Evolutionary conservation across 2,329 filamentous ascomycete species (phyloP), one percentile per base, ranked within the genome.

Genomic region (Apiospora saccharicola): DNA sequence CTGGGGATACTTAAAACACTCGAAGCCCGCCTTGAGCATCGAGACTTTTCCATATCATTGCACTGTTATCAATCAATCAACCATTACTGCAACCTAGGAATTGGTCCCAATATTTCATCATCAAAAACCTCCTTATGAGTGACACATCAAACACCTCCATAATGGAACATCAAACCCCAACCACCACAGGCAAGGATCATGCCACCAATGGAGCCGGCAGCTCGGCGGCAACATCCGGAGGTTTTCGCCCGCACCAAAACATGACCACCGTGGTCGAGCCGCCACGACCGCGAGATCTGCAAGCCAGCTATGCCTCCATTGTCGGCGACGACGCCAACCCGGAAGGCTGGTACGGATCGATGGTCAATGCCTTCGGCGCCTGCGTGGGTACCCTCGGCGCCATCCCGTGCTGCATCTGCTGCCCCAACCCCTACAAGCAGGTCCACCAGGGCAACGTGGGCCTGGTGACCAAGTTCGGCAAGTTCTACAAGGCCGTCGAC

Each of bases 381-480:
- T 86, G 89, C 77, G 87, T 98, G 71, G 96, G 96, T 77, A 93
- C 90, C 67, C 79, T 93, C 30, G 96, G 96, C 69, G 95, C 96
- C 24, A 88, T 98, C 76, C 96, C 96, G 5, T 97, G 95, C 90
- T 97, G 95, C 82, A 85, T 98, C 81, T 87, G 92, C 84, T 98
- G 93, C 86, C 96, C 96, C 69, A 99, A 99, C 85, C 96, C 96
- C 3, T 98, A 95, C 89, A 97, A 97, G 86, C 92, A 91, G 68
- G 96, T 99, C 73, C 86, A 89, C 71, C 96, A 98, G 85, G 96
- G 96, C 78, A 95, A 98, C 77, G 96, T 99, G 68, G 96, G 96
- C 74, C 89, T 99, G 64, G 92, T 99, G 81, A 98, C 95, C 80
- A 97, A 96, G 84, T 99, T 99, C 77, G 96, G 96, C 79, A 89